Percentiles rank a stretch among this genome's conserved stretches.
These are phyloP conservation scores for Bocquillonia castaneifolia DNA, from an alignment of 441 rosid genomes.

Conservation along the genomic window DNA sequence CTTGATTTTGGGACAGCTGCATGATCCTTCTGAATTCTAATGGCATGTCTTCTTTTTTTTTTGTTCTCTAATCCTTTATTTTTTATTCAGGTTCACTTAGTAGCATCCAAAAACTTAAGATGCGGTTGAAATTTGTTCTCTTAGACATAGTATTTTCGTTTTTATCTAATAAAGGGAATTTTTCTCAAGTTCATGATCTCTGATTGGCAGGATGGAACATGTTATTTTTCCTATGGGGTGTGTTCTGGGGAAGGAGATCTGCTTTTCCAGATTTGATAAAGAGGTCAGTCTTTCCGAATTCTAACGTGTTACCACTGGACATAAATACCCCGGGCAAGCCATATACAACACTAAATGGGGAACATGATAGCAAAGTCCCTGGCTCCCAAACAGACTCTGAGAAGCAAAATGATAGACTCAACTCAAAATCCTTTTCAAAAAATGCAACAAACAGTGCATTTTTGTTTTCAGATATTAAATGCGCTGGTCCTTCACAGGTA, in stretches of 20 bases:
- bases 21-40: neutral
- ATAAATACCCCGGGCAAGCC: slow-evolving; percentile 27
- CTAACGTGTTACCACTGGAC: slow-evolving; percentile 31
- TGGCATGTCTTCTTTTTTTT: neutral
- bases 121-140: neutral
- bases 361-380: slow-evolving; percentile 29
- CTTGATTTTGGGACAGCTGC: neutral
- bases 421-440: slow-evolving; percentile 25
- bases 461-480: slow-evolving; percentile 32
- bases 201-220: slow-evolving; percentile 88
- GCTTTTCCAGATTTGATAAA: slow-evolving; percentile 34
- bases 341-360: slow-evolving; percentile 21
- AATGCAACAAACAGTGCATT: slow-evolving; percentile 17
- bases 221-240: slow-evolving; percentile 90
- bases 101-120: neutral
- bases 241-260: slow-evolving; percentile 65
- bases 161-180: neutral
- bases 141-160: neutral
- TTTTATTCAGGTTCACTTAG: neutral
- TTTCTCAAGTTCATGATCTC: slow-evolving; percentile 19
- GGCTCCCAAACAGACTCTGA: slow-evolving; percentile 23
- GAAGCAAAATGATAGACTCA: slow-evolving; percentile 27
- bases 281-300: slow-evolving; percentile 34
- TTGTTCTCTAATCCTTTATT: neutral
- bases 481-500: slow-evolving; percentile 31